phyloP scores from a whole-genome alignment of 1,139 yeast genomes.

The Taphrina sp. region DNA sequence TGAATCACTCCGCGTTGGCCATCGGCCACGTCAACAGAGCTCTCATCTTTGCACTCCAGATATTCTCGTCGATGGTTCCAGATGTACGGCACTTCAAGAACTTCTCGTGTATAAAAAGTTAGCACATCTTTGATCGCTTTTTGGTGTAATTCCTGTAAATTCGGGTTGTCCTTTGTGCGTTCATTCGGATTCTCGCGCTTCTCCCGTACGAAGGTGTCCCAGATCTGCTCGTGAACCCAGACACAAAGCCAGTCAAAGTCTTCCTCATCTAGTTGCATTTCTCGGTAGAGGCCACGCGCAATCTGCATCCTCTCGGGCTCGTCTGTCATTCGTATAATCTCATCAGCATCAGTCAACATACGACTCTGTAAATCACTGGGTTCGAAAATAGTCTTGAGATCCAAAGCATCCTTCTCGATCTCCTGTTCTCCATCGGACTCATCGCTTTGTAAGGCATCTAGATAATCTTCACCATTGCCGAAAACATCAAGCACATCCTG shows the following conservation, averaged over 20 bases:
- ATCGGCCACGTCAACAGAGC: conserved; percentile 17
- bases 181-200: conserved; percentile 36
- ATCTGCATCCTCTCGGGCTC: conserved; percentile 90
- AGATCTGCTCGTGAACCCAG: conserved; percentile 61
- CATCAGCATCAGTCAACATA: conserved; percentile 89
- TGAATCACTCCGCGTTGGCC: conserved; percentile 48
- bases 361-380: conserved; percentile 88
- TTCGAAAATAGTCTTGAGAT: conserved; percentile 86
- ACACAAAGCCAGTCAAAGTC: conserved; percentile 46
- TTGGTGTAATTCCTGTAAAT: conserved; percentile 58
- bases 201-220: conserved; percentile 21
- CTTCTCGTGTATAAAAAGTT: conserved; percentile 72
- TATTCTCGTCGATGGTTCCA: conserved; percentile 95
- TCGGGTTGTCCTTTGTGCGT: conserved; percentile 40
- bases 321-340: conserved; percentile 79
- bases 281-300: conserved; percentile 59
- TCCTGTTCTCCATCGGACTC: conserved; percentile 46
- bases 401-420: conserved; percentile 51
- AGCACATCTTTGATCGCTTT: conserved; percentile 74
- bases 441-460: conserved; percentile 77
- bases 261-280: conserved; percentile 67
- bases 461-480: conserved; percentile 94
- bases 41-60: conserved; percentile 54
- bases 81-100: conserved; percentile 91
- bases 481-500: conserved; percentile 92